Base-by-base conservation (phyloP, 768 basidiomycete genomes). In the Rhodotorula paludigena region DNA sequence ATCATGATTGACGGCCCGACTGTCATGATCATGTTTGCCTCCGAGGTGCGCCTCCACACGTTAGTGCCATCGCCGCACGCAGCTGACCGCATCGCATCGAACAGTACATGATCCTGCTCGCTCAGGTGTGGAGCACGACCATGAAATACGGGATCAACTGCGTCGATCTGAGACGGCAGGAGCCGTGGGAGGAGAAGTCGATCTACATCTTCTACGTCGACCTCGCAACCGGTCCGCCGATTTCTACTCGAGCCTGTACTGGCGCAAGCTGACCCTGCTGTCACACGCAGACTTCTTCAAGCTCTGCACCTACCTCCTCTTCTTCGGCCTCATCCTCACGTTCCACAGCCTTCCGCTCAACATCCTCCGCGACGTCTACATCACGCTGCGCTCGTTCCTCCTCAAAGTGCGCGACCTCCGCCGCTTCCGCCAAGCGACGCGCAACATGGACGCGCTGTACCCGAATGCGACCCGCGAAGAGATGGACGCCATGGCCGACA, bases 131-230 rank as follows among this genome's bases (percentile, higher is more conserved):
- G 74, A 90, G 89, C 68, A 85, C 87, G 25, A 84, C 87, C 51
- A 82, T 87, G 57, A 91, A 94, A 78, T 97, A 97, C 77, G 72
- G 84, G 28, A 84, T 97, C 57, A 90, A 88, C 49, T 78, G 87
- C 23, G 83, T 89, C 68, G 96, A 99, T 77, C 79, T 92, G 54
- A 60, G 66, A 0, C 82, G 89, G 36, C 88, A 77, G 86, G 89
- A 3, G 87, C 92, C 69, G 85, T 98, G 96, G 96, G 93, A 99
- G 78, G 88, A 92, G 76, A 98, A 97, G 82, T 92, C 90, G 81
- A 93, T 97, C 87, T 93, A 86, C 82, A 82, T 89, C 15, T 97
- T 96, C 81, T 98, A 97, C 77, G 86, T 97, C 64, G 96, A 98
- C 76, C 80, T 98, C 59, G 82, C 83, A 35, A 93, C 92, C 48